A percentile compares a stretch with the other conserved stretches of the same genome.
Evolutionary conservation across 169 alveolate species (phyloP).

Genomic region (Sarcocystis neurona): DNA sequence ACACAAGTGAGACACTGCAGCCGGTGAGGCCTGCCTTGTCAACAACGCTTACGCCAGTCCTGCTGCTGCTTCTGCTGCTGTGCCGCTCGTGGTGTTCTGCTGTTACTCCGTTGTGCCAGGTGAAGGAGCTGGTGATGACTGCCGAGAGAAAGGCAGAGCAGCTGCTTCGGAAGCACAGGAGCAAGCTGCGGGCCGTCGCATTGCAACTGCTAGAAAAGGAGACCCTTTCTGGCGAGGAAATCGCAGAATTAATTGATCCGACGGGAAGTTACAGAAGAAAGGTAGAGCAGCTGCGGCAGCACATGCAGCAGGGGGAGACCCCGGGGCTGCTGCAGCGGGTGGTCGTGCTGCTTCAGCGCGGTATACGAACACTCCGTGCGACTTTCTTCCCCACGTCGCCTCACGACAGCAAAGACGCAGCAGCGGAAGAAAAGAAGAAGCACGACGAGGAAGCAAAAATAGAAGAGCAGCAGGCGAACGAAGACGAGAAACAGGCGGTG

Average conservation of each 20-base stretch:
- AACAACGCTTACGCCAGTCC: too few relatives aligned
- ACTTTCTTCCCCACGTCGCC: background rate
- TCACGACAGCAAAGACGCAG: background rate
- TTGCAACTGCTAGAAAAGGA: conserved; percentile 78
- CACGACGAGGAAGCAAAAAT: background rate
- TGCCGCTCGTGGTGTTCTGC: background rate
- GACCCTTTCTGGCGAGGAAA: conserved; percentile 85
- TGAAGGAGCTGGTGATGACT: conserved; percentile 75
- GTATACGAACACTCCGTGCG: background rate
- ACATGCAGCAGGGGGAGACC: background rate
- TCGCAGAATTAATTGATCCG: conserved; percentile 68
- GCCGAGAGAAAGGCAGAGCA: conserved; percentile 81
- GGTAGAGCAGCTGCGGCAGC: conserved; percentile 4
- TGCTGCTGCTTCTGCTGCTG: too few relatives aligned
- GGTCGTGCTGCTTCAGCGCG: background rate
- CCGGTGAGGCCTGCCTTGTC: too few relatives aligned
- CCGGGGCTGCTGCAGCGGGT: conserved; percentile 26
- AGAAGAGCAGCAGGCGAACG: background rate
- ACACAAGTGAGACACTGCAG: too few relatives aligned
- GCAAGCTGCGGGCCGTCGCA: conserved; percentile 78
- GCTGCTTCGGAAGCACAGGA: conserved; percentile 77
- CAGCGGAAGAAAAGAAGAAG: background rate
- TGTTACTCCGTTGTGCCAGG: conserved; percentile 61
- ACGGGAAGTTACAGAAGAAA: conserved; percentile 18
- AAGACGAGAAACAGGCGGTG: background rate